Conservation (phyloP, 441 rosid genomes). For the Aleurites moluccanus region DNA sequence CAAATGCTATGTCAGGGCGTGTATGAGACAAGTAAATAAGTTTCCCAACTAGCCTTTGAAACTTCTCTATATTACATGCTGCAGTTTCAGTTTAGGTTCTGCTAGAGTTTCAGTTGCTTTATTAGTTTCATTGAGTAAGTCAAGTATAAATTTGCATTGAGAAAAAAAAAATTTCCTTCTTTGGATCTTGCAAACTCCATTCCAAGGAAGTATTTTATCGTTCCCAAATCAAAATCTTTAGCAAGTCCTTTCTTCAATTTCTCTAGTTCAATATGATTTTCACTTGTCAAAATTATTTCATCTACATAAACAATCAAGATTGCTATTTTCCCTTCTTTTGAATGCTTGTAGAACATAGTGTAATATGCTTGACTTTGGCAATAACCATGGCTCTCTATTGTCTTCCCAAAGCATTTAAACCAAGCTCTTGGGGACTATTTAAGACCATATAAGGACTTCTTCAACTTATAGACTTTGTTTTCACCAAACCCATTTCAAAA, state of each 20-base stretch:
- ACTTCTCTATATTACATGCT: background rate
- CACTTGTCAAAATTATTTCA: background rate
- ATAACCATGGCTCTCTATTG: background rate
- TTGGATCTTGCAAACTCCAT: background rate
- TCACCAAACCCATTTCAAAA: too few relatives aligned
- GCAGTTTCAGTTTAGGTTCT: background rate
- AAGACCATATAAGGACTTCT: background rate
- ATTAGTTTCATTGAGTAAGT: background rate
- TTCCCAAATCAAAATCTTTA: background rate
- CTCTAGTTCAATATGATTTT: background rate
- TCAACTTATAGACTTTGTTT: background rate
- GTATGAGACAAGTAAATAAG: background rate
- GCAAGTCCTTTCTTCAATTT: background rate
- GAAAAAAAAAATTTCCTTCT: background rate
- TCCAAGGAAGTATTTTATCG: background rate
- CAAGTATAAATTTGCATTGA: background rate
- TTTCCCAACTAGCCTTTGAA: background rate
- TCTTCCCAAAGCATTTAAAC: background rate
- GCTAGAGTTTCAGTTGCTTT: background rate
- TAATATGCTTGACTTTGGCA: background rate
- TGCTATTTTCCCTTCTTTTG: background rate
- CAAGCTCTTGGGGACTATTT: background rate
- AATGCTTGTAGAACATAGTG: background rate
- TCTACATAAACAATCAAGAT: background rate
- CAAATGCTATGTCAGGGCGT: background rate